Evolutionary conservation across 2,329 filamentous ascomycete species (phyloP).

Genomic region (Nemania sp.): DNA sequence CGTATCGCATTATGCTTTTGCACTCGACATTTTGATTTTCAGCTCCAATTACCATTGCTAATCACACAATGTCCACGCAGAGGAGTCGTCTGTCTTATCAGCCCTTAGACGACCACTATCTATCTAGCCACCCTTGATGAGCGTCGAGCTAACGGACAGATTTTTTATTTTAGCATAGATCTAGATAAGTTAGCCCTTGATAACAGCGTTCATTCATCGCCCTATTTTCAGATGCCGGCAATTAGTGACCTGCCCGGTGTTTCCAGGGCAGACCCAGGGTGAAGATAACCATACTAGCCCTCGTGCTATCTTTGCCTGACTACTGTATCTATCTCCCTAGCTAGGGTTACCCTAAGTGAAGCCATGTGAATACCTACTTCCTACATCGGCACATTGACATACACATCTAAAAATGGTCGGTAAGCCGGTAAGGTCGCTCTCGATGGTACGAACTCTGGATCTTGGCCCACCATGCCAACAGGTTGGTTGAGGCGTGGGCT

Average conservation of each 20-base stretch:
- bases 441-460: not conserved
- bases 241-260: not conserved
- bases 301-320: slow-evolving; percentile 5
- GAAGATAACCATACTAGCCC: not conserved
- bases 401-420: not conserved
- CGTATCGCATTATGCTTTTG: too few species aligned
- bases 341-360: slow-evolving; percentile 10
- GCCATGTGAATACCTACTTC: too few species aligned
- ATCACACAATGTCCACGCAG: not conserved
- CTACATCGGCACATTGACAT: too few species aligned
- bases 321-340: not conserved
- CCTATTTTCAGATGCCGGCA: slow-evolving; percentile 3
- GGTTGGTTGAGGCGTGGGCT: slow-evolving; percentile 12
- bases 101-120: not conserved
- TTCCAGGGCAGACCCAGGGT: not conserved
- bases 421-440: too few species aligned
- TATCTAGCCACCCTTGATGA: not conserved
- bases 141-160: not conserved
- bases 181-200: not conserved
- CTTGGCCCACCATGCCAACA: slow-evolving; percentile 11
- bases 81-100: slow-evolving; percentile 6
- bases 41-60: slow-evolving; percentile 2
- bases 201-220: not conserved
- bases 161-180: not conserved
- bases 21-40: slow-evolving; percentile 14